Percentiles rank a stretch among this genome's conserved stretches.
Evolutionary conservation across 179 eudicot species (phyloP).

Genomic region (Gypsophila paniculata): DNA sequence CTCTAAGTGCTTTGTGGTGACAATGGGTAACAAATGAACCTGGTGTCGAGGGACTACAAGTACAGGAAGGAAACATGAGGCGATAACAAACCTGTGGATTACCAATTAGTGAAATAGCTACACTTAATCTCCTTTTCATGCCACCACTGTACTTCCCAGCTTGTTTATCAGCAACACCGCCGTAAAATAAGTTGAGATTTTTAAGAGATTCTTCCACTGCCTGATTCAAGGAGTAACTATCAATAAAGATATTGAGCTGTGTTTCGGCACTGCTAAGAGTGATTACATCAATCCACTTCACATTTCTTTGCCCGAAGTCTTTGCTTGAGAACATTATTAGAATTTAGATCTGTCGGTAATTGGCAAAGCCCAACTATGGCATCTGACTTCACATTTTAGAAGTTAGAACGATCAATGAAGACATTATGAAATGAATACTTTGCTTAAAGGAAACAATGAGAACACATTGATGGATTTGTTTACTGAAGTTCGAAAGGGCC

Average conservation of each 20-base stretch:
- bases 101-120: conserved; percentile 70
- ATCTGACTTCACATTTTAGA: too few species aligned
- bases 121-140: conserved; percentile 82
- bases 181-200: conserved; percentile 50
- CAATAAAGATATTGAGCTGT: neutral
- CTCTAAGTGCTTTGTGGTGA: neutral
- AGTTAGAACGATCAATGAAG: too few species aligned
- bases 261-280: neutral
- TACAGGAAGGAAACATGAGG: neutral
- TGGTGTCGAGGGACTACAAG: neutral
- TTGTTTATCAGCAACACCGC: conserved; percentile 60
- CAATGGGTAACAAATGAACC: too few species aligned
- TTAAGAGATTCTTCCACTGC: conserved; percentile 67
- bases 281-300: too few species aligned
- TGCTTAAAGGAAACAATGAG: conserved; percentile 18
- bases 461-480: too few species aligned
- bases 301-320: too few species aligned
- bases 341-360: too few species aligned
- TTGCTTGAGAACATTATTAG: too few species aligned
- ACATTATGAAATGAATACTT: too few species aligned
- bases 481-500: too few species aligned
- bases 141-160: conserved; percentile 71
- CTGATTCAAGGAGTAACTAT: conserved; percentile 27
- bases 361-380: too few species aligned
- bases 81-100: conserved; percentile 53